Evolutionary conservation across 495 filamentous ascomycete genomes (phyloP), one percentile per base, ranked within the genome.

Genomic region (Penicillium argentinense): DNA sequence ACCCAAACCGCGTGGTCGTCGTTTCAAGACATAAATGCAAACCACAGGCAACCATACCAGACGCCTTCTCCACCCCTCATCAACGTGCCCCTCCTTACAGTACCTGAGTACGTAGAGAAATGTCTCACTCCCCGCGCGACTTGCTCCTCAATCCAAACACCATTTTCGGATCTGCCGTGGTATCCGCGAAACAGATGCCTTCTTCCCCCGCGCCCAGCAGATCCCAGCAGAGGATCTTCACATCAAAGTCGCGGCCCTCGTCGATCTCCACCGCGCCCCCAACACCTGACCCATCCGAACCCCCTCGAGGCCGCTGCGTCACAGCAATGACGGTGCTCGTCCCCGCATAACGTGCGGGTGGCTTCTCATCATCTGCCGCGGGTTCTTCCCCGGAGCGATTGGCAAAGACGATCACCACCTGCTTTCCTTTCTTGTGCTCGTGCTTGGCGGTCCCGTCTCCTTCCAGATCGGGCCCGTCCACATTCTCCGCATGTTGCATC

Each of bases 291-390:
- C 43, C 42, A 39, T 49, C 57, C 34, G 47, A 60, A 47, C 17
- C 39, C 17, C 44, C 47, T 47, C 22, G 25, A 39, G 25, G 76
- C 30, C 42, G 67, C 38, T 75, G 73, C 43, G 81, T 77, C 52
- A 97, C 76, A 17, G 86, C 85, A 49, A 97, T 67, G 12, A 97
- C 83, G 25, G 84, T 77, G 53, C 88, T 96, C 8, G 86, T 96
- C 3, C 93, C 93, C 23, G 91, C 89, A 73, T 95, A 98, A 25
- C 64, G 47, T 29, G 60, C 69, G 16, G 59, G 57, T 42, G 64
- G 52, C 39, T 62, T 63, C 24, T 41, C 49, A 40, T 69, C 64
- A 40, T 68, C 63, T 43, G 65, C 53, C 74, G 82, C 46, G 76
- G 75, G 75, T 76, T 93, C 89, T 19, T 75, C 69, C 1, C 91